A percentile compares a stretch with the other conserved stretches of the same genome.
Evolutionary conservation across 2,329 filamentous ascomycete genomes (phyloP).

Genomic region (Hortaea werneckii): DNA sequence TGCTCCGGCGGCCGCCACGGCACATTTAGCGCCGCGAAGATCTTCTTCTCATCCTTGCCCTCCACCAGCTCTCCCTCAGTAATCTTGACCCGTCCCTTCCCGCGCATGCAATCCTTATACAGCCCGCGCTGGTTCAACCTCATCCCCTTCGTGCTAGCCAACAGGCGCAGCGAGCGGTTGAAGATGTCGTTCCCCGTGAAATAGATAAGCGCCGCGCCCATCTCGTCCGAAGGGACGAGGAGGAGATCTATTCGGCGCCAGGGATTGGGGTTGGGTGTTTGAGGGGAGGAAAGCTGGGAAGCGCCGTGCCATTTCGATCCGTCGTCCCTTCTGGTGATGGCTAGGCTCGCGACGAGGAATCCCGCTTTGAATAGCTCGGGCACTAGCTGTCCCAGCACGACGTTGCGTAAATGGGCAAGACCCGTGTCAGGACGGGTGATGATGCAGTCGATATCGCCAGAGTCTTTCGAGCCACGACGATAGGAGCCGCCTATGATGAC

Average conservation of each 20-base stretch:
- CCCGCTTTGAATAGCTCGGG: constrained; percentile 46
- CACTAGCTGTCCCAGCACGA: constrained; percentile 56
- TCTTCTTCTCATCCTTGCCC: constrained; percentile 62
- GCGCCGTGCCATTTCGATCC: constrained; percentile 86
- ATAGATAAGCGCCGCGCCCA: constrained; percentile 82
- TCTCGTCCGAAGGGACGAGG: constrained; percentile 66
- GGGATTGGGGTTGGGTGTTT: constrained; percentile 26
- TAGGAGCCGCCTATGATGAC: constrained; percentile 77
- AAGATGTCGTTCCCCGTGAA: constrained; percentile 95
- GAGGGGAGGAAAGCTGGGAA: constrained; percentile 51
- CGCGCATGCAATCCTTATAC: constrained; percentile 59
- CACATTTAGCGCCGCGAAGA: constrained; percentile 75
- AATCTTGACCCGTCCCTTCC: constrained; percentile 47
- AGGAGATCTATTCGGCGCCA: constrained; percentile 83
- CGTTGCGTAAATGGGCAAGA: constrained; percentile 47
- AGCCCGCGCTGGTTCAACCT: constrained; percentile 74
- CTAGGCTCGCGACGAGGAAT: constrained; percentile 63
- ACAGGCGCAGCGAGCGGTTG: constrained; percentile 71
- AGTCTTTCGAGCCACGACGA: constrained; percentile 62
- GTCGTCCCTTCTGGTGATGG: constrained; percentile 39
- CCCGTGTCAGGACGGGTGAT: constrained; percentile 58
- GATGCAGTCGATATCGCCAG: constrained; percentile 76
- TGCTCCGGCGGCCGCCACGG: constrained; percentile 71
- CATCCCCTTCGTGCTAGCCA: constrained; percentile 75
- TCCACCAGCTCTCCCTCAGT: constrained; percentile 64